A percentile compares a stretch with the other conserved stretches of the same genome.
These are phyloP conservation scores for Colletotrichum sp. DNA, from an alignment of 2,329 filamentous ascomycete genomes.

Conservation along the genomic window DNA sequence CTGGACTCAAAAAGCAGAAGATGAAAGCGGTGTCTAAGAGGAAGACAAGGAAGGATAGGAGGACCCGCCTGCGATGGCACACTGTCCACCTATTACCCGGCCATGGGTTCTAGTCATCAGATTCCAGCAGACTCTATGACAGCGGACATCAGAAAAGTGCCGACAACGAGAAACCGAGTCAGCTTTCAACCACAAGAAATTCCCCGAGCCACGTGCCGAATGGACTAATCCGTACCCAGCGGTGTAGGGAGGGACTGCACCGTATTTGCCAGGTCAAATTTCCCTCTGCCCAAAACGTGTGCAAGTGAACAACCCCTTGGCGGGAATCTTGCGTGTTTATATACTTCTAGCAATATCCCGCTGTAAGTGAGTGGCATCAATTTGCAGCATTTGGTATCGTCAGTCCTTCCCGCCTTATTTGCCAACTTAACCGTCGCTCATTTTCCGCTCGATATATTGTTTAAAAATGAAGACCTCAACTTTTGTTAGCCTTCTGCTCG, in stretches of 20 bases:
- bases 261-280: neutral
- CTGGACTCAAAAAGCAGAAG: neutral
- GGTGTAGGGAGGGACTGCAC: neutral
- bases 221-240: neutral
- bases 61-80: neutral
- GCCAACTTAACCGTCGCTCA: neutral
- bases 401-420: neutral
- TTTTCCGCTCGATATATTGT: neutral
- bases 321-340: neutral
- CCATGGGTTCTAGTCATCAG: neutral
- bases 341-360: neutral
- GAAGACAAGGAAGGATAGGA: neutral
- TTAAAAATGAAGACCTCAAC: neutral
- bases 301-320: neutral
- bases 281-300: neutral
- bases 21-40: neutral
- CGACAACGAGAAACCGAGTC: neutral
- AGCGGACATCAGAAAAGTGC: neutral
- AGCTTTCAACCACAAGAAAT: neutral
- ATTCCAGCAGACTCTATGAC: neutral
- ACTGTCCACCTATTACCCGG: neutral
- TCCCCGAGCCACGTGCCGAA: neutral
- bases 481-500: neutral
- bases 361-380: neutral
- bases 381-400: neutral